A percentile compares a stretch with the other conserved stretches of the same genome.
These are phyloP conservation scores for Geosmithia flava DNA, from an alignment of 2,329 filamentous ascomycete species.

Conservation along the genomic window DNA sequence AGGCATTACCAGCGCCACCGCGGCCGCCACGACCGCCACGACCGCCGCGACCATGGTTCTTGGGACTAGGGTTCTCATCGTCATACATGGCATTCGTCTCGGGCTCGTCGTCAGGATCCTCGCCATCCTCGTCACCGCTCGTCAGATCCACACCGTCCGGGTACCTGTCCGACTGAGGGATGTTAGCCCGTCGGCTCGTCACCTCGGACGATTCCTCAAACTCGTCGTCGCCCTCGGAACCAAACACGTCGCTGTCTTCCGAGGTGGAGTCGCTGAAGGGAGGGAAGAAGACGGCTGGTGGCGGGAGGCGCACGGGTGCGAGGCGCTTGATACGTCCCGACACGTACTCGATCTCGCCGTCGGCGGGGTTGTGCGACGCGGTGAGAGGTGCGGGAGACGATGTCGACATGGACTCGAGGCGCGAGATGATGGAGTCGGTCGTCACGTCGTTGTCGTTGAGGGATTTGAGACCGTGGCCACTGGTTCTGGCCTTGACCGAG, in stretches of 20 bases:
- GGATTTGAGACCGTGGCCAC: background rate
- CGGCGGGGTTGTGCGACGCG: background rate
- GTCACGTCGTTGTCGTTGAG: slow-evolving; percentile 12
- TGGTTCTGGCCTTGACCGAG: background rate
- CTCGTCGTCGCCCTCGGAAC: slow-evolving; percentile 15
- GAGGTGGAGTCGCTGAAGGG: slow-evolving; percentile 29
- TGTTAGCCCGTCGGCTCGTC: slow-evolving; percentile 20
- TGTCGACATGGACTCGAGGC: slow-evolving; percentile 19
- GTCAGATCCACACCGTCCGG: slow-evolving; percentile 24
- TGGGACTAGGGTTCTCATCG: slow-evolving; percentile 3
- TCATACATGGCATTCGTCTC: slow-evolving; percentile 17
- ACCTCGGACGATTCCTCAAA: slow-evolving; percentile 15
- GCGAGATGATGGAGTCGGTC: slow-evolving; percentile 26
- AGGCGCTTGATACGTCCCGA: slow-evolving; percentile 27
- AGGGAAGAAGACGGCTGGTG: slow-evolving; percentile 38
- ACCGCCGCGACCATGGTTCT: background rate
- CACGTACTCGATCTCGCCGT: slow-evolving; percentile 32
- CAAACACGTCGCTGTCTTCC: slow-evolving; percentile 15
- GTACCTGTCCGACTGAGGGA: slow-evolving; percentile 27
- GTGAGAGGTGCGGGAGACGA: slow-evolving; percentile 10
- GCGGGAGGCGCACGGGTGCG: slow-evolving; percentile 35
- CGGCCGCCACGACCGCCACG: background rate
- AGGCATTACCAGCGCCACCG: background rate
- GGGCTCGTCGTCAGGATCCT: slow-evolving; percentile 22
- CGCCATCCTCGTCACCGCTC: slow-evolving; percentile 28